phyloP scores from a whole-genome alignment of 768 basidiomycete species.

The Strobilomyces confusus region DNA sequence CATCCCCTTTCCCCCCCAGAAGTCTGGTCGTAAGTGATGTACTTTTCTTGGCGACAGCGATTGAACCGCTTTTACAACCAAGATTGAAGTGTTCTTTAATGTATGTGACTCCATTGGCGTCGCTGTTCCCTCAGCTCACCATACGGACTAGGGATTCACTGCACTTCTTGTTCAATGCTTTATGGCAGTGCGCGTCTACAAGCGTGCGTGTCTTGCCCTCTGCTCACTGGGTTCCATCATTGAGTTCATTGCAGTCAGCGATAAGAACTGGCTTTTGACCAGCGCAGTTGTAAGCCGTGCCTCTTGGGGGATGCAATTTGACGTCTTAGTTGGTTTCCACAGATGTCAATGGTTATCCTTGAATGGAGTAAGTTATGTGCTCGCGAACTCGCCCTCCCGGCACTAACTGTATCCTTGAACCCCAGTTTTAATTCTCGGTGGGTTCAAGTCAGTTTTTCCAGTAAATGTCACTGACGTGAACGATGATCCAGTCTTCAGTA shows the following conservation, averaged over 20 bases:
- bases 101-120: conserved; percentile 17
- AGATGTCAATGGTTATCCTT: conserved; percentile 32
- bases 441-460: conserved; percentile 3
- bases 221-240: background rate
- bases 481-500: background rate
- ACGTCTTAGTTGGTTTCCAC: background rate
- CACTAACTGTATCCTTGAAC: conserved; percentile 3
- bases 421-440: conserved; percentile 32
- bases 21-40: background rate
- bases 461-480: background rate
- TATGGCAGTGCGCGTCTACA: conserved; percentile 47
- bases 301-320: background rate
- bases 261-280: conserved; percentile 38
- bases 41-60: background rate
- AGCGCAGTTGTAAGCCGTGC: conserved; percentile 24
- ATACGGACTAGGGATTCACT: conserved; percentile 33
- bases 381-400: background rate
- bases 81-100: conserved; percentile 52
- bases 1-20: background rate
- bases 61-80: background rate
- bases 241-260: conserved; percentile 41
- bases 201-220: conserved; percentile 31
- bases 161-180: conserved; percentile 54
- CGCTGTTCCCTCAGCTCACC: background rate
- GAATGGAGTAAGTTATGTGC: conserved; percentile 34